Evolutionary conservation across 2,329 filamentous ascomycete genomes (phyloP).

Genomic region (Ophiostoma pallidulum): DNA sequence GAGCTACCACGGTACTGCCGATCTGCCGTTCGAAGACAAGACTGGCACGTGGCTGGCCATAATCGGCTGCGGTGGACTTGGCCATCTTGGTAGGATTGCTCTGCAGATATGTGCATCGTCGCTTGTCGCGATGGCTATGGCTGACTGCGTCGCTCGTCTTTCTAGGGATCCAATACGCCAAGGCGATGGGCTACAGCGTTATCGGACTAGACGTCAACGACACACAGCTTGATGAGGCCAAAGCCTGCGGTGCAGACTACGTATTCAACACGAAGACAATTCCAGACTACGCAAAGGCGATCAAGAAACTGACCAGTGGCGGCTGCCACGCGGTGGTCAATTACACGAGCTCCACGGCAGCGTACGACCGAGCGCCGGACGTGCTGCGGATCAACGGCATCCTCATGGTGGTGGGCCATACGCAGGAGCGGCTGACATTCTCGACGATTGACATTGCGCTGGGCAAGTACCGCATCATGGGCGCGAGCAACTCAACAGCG

Average conservation of each 20-base stretch:
- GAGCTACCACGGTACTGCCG: constrained; percentile 14
- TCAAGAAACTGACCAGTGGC: constrained; percentile 2
- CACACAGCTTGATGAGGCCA: constrained; percentile 16
- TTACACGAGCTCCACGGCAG: constrained; percentile 10
- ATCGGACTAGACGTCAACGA: constrained; percentile 19
- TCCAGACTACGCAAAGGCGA: constrained; percentile 10
- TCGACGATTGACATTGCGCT: constrained; percentile 10
- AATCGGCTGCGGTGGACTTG: constrained; percentile 21
- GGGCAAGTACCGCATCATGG: constrained; percentile 14
- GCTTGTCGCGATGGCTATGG: no score
- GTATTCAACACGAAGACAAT: constrained; percentile 18
- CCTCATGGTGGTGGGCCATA: constrained; percentile 10
- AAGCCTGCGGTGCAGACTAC: constrained; percentile 16
- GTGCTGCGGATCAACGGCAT: constrained; percentile 5
- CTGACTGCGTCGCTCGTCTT: no score
- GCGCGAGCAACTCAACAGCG: constrained; percentile 15
- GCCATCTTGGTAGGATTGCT: no score
- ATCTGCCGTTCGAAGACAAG: constrained; percentile 1
- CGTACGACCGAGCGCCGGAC: constrained; percentile 4
- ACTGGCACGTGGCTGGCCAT: constrained; percentile 20
- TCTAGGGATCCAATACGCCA: constrained; percentile 18
- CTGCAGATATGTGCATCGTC: no score
- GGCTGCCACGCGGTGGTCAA: constrained; percentile 12
- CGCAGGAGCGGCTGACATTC: constrained; percentile 10
- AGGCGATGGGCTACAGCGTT: constrained; percentile 19